Evolutionary conservation across 768 basidiomycete species (phyloP), one percentile per base, ranked within the genome.

Genomic region (Auriscalpium microsporum): DNA sequence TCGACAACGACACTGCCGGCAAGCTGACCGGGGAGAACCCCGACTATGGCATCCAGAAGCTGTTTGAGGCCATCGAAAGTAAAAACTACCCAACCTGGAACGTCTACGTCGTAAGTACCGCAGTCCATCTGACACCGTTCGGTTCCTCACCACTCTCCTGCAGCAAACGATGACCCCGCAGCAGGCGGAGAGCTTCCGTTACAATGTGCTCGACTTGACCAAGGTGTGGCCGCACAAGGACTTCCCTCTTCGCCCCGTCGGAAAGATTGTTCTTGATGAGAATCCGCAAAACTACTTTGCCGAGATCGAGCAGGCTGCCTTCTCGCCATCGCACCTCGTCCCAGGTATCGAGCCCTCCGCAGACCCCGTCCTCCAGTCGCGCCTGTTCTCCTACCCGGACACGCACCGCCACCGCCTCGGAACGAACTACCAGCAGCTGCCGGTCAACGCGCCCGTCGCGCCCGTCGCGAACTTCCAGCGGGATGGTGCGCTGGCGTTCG

Each of bases 341-440:
- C 90, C 89, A 1, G 94, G 93, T 71, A 81, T 94, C 61, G 94
- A 96, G 75, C 80, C 92, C 42, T 86, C 89, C 4, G 81, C 85
- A 19, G 94, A 98, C 71, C 94, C 94, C 21, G 90, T 97, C 62
- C 78, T 97, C 60, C 94, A 97, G 68, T 87, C 89, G 19, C 90
- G 94, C 53, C 80, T 96, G 48, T 97, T 96, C 83, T 90, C 91
- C 4, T 98, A 98, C 77, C 86, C 87, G 4, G 89, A 91, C 66
- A 90, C 89, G 38, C 88, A 90, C 67, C 86, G 88, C 56, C 84
- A 90, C 73, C 86, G 89, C 67, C 84, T 90, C 35, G 89, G 89
- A 38, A 62, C 66, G 53, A 91, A 91, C 75, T 88, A 90, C 73
- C 78, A 85, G 64, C 88, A 95, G 65, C 74, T 97, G 10, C 93